phyloP scores from a whole-genome alignment of 1,284 basidiomycete species.

The Cryptococcus sp. region DNA sequence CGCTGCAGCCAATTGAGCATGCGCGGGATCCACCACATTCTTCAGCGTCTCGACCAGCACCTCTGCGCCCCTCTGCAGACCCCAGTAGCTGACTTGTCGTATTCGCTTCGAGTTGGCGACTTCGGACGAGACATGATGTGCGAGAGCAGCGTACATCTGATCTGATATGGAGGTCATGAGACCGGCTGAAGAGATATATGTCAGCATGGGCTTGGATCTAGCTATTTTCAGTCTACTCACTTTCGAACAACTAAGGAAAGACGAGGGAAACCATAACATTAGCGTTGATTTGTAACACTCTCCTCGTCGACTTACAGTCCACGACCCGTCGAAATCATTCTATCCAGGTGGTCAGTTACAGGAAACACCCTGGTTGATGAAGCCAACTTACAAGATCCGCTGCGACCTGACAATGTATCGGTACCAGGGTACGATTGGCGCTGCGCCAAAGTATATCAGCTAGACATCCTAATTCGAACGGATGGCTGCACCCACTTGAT shows the following conservation, averaged over 20 bases:
- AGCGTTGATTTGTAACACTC: background rate
- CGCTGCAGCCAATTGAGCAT: slow-evolving; percentile 30
- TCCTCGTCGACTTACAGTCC: slow-evolving; percentile 63
- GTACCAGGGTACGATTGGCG: slow-evolving; percentile 85
- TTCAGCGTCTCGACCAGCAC: slow-evolving; percentile 65
- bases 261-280: slow-evolving; percentile 1
- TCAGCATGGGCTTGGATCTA: background rate
- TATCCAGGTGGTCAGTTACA: background rate
- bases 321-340: slow-evolving; percentile 41
- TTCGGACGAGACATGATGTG: slow-evolving; percentile 80
- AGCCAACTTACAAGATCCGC: slow-evolving; percentile 68
- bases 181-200: slow-evolving; percentile 32
- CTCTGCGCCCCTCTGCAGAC: slow-evolving; percentile 70
- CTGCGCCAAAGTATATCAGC: slow-evolving; percentile 53
- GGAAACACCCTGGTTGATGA: background rate
- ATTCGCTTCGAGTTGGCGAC: slow-evolving; percentile 82
- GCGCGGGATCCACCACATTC: slow-evolving; percentile 58
- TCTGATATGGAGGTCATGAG: slow-evolving; percentile 47
- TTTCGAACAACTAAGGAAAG: slow-evolving; percentile 42
- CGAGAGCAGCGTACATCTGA: slow-evolving; percentile 81
- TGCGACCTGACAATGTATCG: slow-evolving; percentile 82
- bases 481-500: slow-evolving; percentile 72
- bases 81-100: slow-evolving; percentile 82
- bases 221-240: slow-evolving; percentile 18
- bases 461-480: background rate